Conservation (phyloP, 441 rosid species). For the Breynia disticha region DNA sequence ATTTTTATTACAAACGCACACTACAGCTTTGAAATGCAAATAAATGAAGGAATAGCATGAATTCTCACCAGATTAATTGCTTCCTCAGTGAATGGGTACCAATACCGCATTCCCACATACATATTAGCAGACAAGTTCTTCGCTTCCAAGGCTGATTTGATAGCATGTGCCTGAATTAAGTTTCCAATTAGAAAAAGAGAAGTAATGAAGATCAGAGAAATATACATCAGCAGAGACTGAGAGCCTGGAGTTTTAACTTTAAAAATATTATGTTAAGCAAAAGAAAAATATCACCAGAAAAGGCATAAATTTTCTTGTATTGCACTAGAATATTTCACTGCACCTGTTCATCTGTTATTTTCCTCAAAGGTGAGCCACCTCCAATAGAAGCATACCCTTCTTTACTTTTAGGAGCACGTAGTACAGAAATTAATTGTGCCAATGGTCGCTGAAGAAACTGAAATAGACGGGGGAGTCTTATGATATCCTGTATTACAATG, state of each 20-base stretch:
- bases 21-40: neutral
- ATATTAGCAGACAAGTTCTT: constrained; percentile 53
- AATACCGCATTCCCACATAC: constrained; percentile 85
- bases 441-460: constrained; percentile 70
- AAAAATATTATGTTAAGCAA: too few species aligned
- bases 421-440: constrained; percentile 68
- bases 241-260: too few species aligned
- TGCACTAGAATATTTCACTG: neutral
- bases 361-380: constrained; percentile 90
- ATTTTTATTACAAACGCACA: neutral
- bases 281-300: too few species aligned
- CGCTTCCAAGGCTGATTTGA: constrained; percentile 47
- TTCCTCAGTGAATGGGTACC: constrained; percentile 93
- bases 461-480: constrained; percentile 75
- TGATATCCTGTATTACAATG: constrained; percentile 57
- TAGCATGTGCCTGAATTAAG: constrained; percentile 49
- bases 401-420: constrained; percentile 75
- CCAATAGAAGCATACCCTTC: constrained; percentile 34
- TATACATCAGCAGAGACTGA: neutral
- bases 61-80: constrained; percentile 66
- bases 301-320: neutral
- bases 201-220: neutral
- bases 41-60: neutral
- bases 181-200: neutral
- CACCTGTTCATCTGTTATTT: constrained; percentile 84